Evolutionary conservation across 805 yeast species (phyloP).

Genomic region (Kazachstania bromeliacearum): DNA sequence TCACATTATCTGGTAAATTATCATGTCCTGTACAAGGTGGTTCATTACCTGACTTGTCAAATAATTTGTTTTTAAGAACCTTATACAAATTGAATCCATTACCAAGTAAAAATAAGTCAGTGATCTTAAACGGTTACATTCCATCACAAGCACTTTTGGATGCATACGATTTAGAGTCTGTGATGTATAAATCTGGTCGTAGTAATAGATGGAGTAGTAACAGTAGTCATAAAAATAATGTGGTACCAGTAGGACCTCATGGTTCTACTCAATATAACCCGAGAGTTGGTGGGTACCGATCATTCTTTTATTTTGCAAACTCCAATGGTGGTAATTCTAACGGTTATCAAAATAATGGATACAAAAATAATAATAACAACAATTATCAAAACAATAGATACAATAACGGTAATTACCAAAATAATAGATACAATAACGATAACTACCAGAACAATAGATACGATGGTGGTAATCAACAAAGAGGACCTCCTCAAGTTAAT

Average conservation of each 20-base stretch:
- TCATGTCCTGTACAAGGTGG: conserved; percentile 31
- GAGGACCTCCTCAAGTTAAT: conserved; percentile 4
- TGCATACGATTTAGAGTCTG: conserved; percentile 57
- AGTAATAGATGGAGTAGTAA: conserved; percentile 27
- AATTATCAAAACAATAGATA: conserved; percentile 8
- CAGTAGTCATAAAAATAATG: conserved; percentile 32
- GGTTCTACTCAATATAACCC: conserved; percentile 37
- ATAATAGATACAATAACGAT: conserved; percentile 6
- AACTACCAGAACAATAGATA: conserved; percentile 5
- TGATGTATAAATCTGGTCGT: conserved; percentile 39
- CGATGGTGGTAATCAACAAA: conserved; percentile 2
- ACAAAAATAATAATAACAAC: conserved; percentile 4
- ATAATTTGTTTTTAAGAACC: conserved; percentile 34
- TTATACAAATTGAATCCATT: conserved; percentile 44
- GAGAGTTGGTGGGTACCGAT: conserved; percentile 44
- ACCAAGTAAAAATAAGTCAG: conserved; percentile 52
- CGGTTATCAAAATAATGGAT: conserved; percentile 5
- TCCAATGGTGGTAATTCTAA: conserved; percentile 10
- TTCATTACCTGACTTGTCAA: conserved; percentile 33
- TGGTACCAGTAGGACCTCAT: conserved; percentile 39
- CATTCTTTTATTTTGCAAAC: conserved; percentile 32
- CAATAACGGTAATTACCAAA: conserved; percentile 4
- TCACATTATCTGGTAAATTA: conserved; percentile 23
- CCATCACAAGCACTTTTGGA: conserved; percentile 53
- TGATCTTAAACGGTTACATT: conserved; percentile 72